Evolutionary conservation across 2,329 filamentous ascomycete species (phyloP).

Genomic region (Emergomyces orientalis): DNA sequence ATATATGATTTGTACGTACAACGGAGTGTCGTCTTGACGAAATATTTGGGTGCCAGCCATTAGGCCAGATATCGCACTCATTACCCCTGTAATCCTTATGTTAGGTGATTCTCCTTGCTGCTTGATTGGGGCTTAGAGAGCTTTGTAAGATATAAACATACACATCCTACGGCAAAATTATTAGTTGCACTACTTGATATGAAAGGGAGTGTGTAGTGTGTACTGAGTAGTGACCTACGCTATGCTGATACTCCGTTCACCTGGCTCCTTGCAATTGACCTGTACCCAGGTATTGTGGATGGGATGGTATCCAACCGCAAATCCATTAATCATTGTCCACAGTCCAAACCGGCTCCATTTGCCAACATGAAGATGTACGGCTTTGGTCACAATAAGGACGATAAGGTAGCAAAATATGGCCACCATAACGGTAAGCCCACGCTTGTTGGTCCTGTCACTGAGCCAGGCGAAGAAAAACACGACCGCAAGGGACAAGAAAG

Average conservation of each 20-base stretch:
- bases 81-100: constrained; percentile 35
- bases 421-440: constrained; percentile 37
- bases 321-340: constrained; percentile 44
- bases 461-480: constrained; percentile 43
- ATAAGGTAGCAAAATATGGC: constrained; percentile 41
- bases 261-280: constrained; percentile 41
- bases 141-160: not conserved
- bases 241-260: constrained; percentile 43
- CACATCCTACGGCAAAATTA: constrained; percentile 7
- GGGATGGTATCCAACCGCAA: constrained; percentile 47
- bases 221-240: constrained; percentile 34
- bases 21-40: constrained; percentile 34
- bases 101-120: not conserved
- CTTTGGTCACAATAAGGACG: constrained; percentile 35
- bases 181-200: not conserved
- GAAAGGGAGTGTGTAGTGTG: not conserved
- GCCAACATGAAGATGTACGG: constrained; percentile 36
- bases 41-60: constrained; percentile 47
- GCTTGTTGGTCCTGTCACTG: constrained; percentile 39
- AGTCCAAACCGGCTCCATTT: constrained; percentile 44
- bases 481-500: constrained; percentile 39
- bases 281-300: constrained; percentile 47
- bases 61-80: constrained; percentile 43
- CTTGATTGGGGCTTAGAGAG: too few relatives aligned
- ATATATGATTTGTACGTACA: constrained; percentile 23